Percentiles rank a stretch among this genome's conserved stretches.
Conservation (phyloP, 2,329 filamentous ascomycete species). For the Conoideocrella luteorostrata region DNA sequence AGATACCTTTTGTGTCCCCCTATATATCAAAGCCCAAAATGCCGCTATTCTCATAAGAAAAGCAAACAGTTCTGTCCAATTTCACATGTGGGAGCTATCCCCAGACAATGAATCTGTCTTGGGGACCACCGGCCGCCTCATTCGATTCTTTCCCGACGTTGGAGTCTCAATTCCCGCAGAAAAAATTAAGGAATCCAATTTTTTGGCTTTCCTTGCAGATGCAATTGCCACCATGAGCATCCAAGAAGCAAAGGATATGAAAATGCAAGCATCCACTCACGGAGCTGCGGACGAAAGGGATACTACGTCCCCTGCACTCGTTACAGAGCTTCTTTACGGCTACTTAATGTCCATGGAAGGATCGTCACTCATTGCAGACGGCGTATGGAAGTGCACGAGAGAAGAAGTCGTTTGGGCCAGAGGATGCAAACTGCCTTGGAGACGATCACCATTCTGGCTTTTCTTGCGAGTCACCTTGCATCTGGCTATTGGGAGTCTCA, state of each 20-base stretch:
- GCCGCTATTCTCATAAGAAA: neutral
- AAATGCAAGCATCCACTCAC: neutral
- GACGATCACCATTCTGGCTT: slow-evolving; percentile 10
- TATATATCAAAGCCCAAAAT: slow-evolving; percentile 3
- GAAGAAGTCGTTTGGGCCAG: slow-evolving; percentile 32
- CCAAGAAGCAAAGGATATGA: neutral
- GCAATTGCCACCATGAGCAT: neutral
- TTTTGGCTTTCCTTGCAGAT: slow-evolving; percentile 4
- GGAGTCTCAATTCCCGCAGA: neutral
- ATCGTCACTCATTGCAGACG: slow-evolving; percentile 9
- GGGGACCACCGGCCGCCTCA: neutral
- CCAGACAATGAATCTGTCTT: neutral
- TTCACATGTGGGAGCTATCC: slow-evolving; percentile 1
- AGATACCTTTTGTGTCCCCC: neutral
- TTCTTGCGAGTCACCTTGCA: slow-evolving; percentile 10
- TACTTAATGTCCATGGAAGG: slow-evolving; percentile 32
- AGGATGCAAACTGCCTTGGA: neutral
- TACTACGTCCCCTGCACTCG: slow-evolving; percentile 38
- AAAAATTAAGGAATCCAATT: neutral
- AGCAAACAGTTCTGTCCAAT: neutral
- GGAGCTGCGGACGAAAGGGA: neutral
- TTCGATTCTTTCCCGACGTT: slow-evolving; percentile 1
- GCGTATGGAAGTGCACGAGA: slow-evolving; percentile 43
- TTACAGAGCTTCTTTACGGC: slow-evolving; percentile 40
- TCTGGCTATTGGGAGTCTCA: neutral